Evolutionary conservation across 2,329 filamentous ascomycete species (phyloP), one percentile per base, ranked within the genome.

Genomic region (Fusarium sp.): DNA sequence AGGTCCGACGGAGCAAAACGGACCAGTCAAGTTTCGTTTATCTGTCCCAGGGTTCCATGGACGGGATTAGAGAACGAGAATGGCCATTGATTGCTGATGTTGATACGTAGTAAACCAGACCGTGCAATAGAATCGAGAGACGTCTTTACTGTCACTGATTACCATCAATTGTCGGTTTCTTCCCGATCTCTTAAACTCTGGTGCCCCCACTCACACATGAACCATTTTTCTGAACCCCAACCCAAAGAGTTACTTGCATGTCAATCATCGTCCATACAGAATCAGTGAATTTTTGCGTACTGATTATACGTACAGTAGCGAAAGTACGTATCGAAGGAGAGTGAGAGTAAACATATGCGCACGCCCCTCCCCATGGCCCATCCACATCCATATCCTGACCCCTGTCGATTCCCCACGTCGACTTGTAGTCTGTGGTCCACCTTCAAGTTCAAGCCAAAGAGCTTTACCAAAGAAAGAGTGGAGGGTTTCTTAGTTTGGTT

Each of bases 391-490:
- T 43, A 69, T 59, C 44, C 57, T 57, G 39, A 41, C 63, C 67
- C 67, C 23, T 35, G 68, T 52, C 62, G 15, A 44, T 69, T 69
- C 67, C 66, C 68, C 68, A 70, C 55, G 64, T 61, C 68, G 16
- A 55, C 63, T 48, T 52, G 23, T 57, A 63, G 33, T 69, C 50
- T 48, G 33, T 57, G 68, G 29, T 70, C 63, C 54, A 71, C 59
- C 63, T 43, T 43, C 31, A 43, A 52, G 31, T 53, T 43, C 63
- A 59, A 56, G 63, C 63, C 62, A 63, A 57, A 38, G 42, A 49
- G 38, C 59, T 44, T 53, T 31, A 7, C 49, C 37, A 43, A 63
- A 55, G 52, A 50, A 52, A 39, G 53, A 56, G 53, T 49, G 35
- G 63, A 68, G 50, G 46, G 46, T 50, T 54, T 57, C 67, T 70